phyloP scores from a whole-genome alignment of 2,329 filamentous ascomycete species.

The Graphilbum fragrans region DNA sequence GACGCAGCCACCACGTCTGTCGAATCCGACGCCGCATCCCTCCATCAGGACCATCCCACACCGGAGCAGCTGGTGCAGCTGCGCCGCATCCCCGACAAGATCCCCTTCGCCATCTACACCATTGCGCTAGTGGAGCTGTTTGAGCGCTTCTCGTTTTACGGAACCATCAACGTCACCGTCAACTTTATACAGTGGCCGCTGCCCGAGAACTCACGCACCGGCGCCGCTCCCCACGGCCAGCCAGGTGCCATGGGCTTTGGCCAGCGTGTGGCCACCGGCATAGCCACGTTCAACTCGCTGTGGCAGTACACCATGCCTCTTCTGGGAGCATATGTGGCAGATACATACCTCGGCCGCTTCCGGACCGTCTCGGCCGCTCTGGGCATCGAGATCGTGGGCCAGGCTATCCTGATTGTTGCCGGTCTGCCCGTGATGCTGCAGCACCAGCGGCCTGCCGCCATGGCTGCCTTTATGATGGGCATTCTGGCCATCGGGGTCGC shows the following conservation, averaged over 20 bases:
- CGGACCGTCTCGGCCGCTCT: constrained; percentile 49
- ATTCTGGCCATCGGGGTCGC: constrained; percentile 56
- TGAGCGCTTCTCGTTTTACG: constrained; percentile 65
- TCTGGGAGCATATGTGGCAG: constrained; percentile 44
- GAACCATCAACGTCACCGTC: constrained; percentile 46
- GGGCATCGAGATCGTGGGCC: constrained; percentile 41
- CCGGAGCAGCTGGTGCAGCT: constrained; percentile 37
- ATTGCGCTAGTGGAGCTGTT: constrained; percentile 58
- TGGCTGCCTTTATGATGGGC: constrained; percentile 49
- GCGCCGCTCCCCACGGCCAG: constrained; percentile 27
- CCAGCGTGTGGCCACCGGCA: constrained; percentile 16
- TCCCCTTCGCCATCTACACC: constrained; percentile 48
- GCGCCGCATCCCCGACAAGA: constrained; percentile 40
- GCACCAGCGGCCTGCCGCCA: constrained; percentile 26
- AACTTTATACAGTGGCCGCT: constrained; percentile 52
- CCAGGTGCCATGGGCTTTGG: constrained; percentile 42
- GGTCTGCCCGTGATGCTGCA: constrained; percentile 47
- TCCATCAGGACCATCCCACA: neutral
- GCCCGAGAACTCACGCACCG: constrained; percentile 40
- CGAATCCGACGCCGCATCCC: no score
- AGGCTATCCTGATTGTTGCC: constrained; percentile 51
- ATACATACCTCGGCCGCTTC: constrained; percentile 55
- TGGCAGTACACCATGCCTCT: constrained; percentile 42
- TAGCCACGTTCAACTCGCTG: constrained; percentile 33
- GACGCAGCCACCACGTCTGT: no score